Conservation (phyloP, 1,284 basidiomycete species). For the Ceratobasidium sp. region DNA sequence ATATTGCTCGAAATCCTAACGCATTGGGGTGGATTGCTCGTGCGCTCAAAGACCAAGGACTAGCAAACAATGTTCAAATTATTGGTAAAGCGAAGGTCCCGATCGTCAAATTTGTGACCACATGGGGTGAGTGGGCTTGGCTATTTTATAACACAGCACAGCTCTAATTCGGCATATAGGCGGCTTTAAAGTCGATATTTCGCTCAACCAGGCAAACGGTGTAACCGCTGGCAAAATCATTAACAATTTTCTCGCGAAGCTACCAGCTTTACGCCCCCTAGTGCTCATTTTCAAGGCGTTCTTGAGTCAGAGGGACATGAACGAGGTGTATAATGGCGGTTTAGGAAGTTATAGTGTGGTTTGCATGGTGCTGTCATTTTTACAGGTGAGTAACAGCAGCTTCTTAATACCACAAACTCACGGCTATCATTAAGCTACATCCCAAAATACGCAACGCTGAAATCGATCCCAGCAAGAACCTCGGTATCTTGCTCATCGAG, state of each 20-base stretch:
- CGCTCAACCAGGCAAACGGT: slow-evolving; percentile 89
- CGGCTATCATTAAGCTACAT: slow-evolving; percentile 68
- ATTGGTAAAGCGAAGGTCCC: slow-evolving; percentile 93
- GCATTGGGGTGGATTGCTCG: slow-evolving; percentile 61
- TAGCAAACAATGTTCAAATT: slow-evolving; percentile 72
- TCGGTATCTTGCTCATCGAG: slow-evolving; percentile 93
- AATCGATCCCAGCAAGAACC: slow-evolving; percentile 86
- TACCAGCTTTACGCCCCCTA: slow-evolving; percentile 81
- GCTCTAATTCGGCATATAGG: slow-evolving; percentile 56
- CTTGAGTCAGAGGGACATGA: slow-evolving; percentile 90
- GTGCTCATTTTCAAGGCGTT: slow-evolving; percentile 92
- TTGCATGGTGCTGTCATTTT: slow-evolving; percentile 90
- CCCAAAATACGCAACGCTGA: slow-evolving; percentile 91
- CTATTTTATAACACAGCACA: background rate
- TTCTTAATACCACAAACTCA: background rate
- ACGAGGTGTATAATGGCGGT: slow-evolving; percentile 96
- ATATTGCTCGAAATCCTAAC: slow-evolving; percentile 61
- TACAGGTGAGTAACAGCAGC: slow-evolving; percentile 69
- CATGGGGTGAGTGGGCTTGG: slow-evolving; percentile 60
- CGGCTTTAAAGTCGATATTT: slow-evolving; percentile 88
- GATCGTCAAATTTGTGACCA: slow-evolving; percentile 91
- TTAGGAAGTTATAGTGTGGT: slow-evolving; percentile 95
- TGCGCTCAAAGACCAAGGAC: slow-evolving; percentile 66
- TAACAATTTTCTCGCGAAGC: slow-evolving; percentile 77
- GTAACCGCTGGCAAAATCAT: slow-evolving; percentile 84